Percentiles rank a stretch among this genome's conserved stretches.
Conservation (phyloP, 768 basidiomycete species). For the Trametes sanguinea region DNA sequence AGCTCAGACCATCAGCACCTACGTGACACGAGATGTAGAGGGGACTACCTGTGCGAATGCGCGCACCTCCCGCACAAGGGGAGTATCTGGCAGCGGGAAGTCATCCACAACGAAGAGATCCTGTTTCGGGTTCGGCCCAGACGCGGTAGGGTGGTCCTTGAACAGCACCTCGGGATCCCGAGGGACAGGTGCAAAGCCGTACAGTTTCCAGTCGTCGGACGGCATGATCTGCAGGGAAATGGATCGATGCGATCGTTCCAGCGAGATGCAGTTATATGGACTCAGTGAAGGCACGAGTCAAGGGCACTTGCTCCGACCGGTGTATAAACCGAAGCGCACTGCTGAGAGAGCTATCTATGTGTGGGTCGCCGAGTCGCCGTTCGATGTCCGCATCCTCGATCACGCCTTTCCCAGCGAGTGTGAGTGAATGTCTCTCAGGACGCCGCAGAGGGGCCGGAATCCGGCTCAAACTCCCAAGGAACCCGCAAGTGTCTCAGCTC, state of each 20-base stretch:
- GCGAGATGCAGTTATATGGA: too few relatives aligned
- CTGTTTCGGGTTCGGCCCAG: slow-evolving; percentile 44
- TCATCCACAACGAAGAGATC: slow-evolving; percentile 41
- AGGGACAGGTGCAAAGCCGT: slow-evolving; percentile 51
- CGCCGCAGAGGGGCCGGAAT: too few relatives aligned
- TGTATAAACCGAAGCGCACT: too few relatives aligned
- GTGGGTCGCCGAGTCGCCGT: not conserved
- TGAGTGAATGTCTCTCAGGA: too few relatives aligned
- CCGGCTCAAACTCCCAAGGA: too few relatives aligned
- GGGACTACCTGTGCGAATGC: slow-evolving; percentile 41
- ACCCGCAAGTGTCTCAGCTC: not conserved
- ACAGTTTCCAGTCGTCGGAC: slow-evolving; percentile 32
- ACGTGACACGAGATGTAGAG: not conserved
- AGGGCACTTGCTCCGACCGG: too few relatives aligned
- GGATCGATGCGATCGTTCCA: not conserved
- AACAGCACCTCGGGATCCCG: slow-evolving; percentile 53
- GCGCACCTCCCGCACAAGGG: slow-evolving; percentile 40
- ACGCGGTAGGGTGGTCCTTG: slow-evolving; percentile 45
- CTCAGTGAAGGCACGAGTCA: too few relatives aligned
- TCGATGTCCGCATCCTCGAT: not conserved
- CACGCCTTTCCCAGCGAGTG: not conserved
- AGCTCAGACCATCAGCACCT: not conserved
- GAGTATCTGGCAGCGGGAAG: slow-evolving; percentile 46
- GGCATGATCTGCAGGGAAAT: slow-evolving; percentile 8
- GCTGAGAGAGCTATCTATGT: not conserved